phyloP scores from a whole-genome alignment of 345 rosid genomes.

The Citrus inodora region DNA sequence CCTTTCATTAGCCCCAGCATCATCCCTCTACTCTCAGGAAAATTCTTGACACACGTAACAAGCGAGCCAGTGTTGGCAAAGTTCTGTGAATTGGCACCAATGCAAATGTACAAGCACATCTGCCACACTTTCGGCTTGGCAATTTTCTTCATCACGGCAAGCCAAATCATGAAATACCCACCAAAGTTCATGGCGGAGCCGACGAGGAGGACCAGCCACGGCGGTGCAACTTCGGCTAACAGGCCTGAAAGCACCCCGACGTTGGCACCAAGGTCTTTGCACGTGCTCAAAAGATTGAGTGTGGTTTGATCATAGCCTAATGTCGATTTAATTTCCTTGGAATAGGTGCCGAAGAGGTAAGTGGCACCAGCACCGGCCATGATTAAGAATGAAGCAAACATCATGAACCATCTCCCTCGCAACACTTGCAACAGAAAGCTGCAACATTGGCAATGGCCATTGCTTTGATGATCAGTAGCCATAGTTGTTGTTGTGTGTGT shows the following conservation, averaged over 20 bases:
- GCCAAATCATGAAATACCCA: constrained; percentile 72
- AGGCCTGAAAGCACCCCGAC: constrained; percentile 55
- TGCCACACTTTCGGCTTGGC: constrained; percentile 46
- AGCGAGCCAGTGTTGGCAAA: constrained; percentile 58
- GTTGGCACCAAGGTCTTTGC: constrained; percentile 57
- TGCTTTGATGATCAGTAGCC: not conserved
- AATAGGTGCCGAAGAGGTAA: constrained; percentile 53
- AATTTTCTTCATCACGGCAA: constrained; percentile 40
- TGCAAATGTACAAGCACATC: constrained; percentile 59
- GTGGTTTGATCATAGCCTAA: constrained; percentile 59
- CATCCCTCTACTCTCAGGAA: constrained; percentile 51
- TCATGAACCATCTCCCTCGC: constrained; percentile 55
- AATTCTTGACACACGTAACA: constrained; percentile 58
- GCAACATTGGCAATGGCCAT: not conserved
- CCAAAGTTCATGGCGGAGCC: constrained; percentile 52
- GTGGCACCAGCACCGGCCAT: constrained; percentile 60
- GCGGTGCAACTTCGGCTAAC: constrained; percentile 50
- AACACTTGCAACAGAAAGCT: constrained; percentile 26
- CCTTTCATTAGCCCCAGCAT: constrained; percentile 58
- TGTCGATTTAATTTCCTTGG: constrained; percentile 31
- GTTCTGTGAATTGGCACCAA: constrained; percentile 59
- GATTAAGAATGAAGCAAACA: constrained; percentile 52
- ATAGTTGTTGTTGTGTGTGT: not conserved
- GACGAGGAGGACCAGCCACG: constrained; percentile 50
- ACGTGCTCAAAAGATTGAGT: constrained; percentile 49